Base-by-base conservation (phyloP, 805 yeast species). In the Kuraishia capsulata region DNA sequence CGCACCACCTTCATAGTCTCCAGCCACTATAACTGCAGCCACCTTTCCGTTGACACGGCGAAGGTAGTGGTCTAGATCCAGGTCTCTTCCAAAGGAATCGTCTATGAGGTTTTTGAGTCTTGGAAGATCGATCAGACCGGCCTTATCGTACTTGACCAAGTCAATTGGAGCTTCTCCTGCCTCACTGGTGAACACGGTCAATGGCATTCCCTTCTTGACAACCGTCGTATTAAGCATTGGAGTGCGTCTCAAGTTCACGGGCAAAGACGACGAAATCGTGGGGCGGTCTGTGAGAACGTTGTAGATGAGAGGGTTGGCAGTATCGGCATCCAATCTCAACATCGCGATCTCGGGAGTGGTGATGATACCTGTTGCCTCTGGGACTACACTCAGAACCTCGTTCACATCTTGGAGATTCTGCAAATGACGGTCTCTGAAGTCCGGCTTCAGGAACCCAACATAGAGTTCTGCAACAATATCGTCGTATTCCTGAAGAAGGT, bases 1-100 rank as follows among this genome's bases (percentile, higher is more conserved):
- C 0, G 97, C 97, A 14, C 86, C 88, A 2, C 97, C 97, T 47
- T 89, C 96, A 56, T 92, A 92, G 52, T 90, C 92, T 1, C 97
- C 97, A 2, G 90, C 86, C 11, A 92, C 71, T 13, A 92, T 78
- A 9, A 92, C 56, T 0, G 84, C 81, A 0, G 96, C 89, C 3
- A 90, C 65, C 2, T 66, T 65, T 1, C 76, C 67, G 43, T 78
- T 70, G 28, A 92, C 69, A 37, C 98, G 64, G 3, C 63, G 42
- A 19, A 87, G 59, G 52, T 89, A 92, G 45, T 75, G 78, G 0
- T 74, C 70, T 40, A 76, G 49, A 48, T 86, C 77, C n/a, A 92
- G 57, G 3, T 70, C 51, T 44, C 78, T 76, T 4, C 80, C 78
- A 51, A 92, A 92, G 3, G 96, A 86, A 47, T 79, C 82, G 43